Conservation (phyloP, 805 yeast species). For the Ogataea trehalophila region DNA sequence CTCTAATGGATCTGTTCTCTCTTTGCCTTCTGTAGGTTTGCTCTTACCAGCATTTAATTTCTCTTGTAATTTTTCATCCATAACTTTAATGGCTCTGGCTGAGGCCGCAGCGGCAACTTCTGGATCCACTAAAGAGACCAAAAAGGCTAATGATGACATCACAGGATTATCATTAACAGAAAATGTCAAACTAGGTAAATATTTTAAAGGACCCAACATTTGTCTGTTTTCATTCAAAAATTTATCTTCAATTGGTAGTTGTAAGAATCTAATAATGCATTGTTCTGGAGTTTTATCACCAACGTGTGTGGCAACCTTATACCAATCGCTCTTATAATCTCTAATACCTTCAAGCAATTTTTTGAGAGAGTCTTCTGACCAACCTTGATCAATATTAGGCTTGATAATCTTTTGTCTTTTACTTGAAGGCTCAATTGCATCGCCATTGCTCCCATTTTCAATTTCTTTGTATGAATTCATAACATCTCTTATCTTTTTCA, state of each 20-base stretch:
- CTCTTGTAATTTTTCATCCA: constrained; percentile 39
- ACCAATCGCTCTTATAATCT: constrained; percentile 72
- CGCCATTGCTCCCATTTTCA: constrained; percentile 4
- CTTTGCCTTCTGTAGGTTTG: constrained; percentile 9
- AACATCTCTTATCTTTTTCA: constrained; percentile 23
- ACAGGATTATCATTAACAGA: constrained; percentile 89
- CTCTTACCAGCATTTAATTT: constrained; percentile 33
- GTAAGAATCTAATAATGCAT: constrained; percentile 74
- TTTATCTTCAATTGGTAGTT: constrained; percentile 76
- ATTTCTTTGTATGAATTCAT: constrained; percentile 4
- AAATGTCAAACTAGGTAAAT: constrained; percentile 79
- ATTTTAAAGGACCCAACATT: constrained; percentile 69
- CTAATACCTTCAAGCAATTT: constrained; percentile 59
- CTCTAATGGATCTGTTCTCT: constrained; percentile 18
- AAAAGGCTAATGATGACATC: constrained; percentile 83
- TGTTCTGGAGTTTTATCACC: constrained; percentile 71
- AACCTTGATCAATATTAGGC: constrained; percentile 40
- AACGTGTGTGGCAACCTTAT: constrained; percentile 58
- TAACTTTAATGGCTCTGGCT: constrained; percentile 47
- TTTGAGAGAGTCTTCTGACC: constrained; percentile 66
- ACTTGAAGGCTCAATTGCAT: constrained; percentile 10
- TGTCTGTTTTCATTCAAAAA: constrained; percentile 45
- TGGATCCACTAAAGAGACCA: constrained; percentile 81
- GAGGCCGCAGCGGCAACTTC: constrained; percentile 83
- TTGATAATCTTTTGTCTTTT: constrained; percentile 25